Conservation (phyloP, 202 grass and related monocot species). For the Elaeis oleifera region DNA sequence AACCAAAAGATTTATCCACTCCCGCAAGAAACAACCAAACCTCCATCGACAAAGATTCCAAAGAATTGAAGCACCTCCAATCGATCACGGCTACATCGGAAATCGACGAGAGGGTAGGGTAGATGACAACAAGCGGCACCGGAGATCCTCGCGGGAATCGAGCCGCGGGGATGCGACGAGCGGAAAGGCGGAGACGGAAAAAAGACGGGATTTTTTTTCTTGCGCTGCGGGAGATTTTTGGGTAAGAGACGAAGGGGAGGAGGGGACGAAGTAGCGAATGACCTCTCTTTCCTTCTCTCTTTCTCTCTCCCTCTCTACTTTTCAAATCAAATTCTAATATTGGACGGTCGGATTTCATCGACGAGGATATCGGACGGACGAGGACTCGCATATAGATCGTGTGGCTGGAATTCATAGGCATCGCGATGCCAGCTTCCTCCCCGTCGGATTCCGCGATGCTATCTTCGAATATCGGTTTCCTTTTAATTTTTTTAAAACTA, state of each 20-base stretch:
- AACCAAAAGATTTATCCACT: too few relatives aligned
- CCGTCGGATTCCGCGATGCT: slow-evolving; percentile 45
- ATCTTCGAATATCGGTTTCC: background rate
- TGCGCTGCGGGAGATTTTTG: too few relatives aligned
- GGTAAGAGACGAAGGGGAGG: slow-evolving; percentile 3
- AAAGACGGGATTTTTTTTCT: too few relatives aligned
- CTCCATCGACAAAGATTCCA: too few relatives aligned
- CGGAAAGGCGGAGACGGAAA: too few relatives aligned
- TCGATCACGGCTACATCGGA: too few relatives aligned
- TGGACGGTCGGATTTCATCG: slow-evolving; percentile 44
- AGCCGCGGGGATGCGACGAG: too few relatives aligned
- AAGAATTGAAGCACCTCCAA: too few relatives aligned
- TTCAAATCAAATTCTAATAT: slow-evolving; percentile 95
- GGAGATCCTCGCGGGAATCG: too few relatives aligned
- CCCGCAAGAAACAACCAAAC: too few relatives aligned
- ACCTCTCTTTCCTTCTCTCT: slow-evolving; percentile 15
- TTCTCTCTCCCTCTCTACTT: slow-evolving; percentile 64
- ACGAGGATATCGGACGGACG: slow-evolving; percentile 27
- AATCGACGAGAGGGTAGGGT: too few relatives aligned
- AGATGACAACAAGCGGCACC: too few relatives aligned
- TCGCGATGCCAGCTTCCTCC: slow-evolving; percentile 21
- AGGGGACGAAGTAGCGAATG: slow-evolving; percentile 35
- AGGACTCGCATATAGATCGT: slow-evolving; percentile 10
- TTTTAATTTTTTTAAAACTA: background rate
- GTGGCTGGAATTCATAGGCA: slow-evolving; percentile 82